Percentiles rank a stretch among this genome's conserved stretches.
Conservation (phyloP, 148 eudicot species). For the Salicornia ramosissima region DNA sequence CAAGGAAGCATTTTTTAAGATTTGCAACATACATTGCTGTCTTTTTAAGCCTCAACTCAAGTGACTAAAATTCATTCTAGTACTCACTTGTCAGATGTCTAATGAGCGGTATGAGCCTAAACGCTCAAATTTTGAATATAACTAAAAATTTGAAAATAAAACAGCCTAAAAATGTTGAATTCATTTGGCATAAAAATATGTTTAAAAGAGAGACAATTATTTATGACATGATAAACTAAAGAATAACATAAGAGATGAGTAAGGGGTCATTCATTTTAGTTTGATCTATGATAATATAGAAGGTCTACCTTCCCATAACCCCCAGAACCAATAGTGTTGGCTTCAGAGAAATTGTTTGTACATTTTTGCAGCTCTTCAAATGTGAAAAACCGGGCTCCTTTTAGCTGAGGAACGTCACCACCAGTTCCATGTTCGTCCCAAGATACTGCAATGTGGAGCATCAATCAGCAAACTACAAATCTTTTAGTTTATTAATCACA, state of each 20-base stretch:
- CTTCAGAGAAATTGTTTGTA: slow-evolving; percentile 61
- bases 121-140: neutral
- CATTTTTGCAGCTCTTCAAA: slow-evolving; percentile 66
- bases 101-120: neutral
- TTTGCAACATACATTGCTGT: neutral
- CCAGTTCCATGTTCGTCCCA: slow-evolving; percentile 53
- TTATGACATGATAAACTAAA: neutral
- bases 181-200: neutral
- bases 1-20: neutral
- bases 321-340: slow-evolving; percentile 60
- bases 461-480: neutral
- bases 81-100: neutral
- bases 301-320: slow-evolving; percentile 77
- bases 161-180: too few relatives aligned
- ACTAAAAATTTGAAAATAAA: neutral
- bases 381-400: slow-evolving; percentile 68
- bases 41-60: neutral
- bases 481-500: neutral
- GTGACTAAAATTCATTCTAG: neutral
- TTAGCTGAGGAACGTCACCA: slow-evolving; percentile 63
- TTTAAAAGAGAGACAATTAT: neutral
- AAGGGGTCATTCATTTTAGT: neutral
- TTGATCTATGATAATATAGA: neutral
- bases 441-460: slow-evolving; percentile 43
- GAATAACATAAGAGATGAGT: neutral